Percentiles rank a stretch among this genome's conserved stretches.
Conservation (phyloP, 768 basidiomycete genomes). For the Mycena chlorophos region DNA sequence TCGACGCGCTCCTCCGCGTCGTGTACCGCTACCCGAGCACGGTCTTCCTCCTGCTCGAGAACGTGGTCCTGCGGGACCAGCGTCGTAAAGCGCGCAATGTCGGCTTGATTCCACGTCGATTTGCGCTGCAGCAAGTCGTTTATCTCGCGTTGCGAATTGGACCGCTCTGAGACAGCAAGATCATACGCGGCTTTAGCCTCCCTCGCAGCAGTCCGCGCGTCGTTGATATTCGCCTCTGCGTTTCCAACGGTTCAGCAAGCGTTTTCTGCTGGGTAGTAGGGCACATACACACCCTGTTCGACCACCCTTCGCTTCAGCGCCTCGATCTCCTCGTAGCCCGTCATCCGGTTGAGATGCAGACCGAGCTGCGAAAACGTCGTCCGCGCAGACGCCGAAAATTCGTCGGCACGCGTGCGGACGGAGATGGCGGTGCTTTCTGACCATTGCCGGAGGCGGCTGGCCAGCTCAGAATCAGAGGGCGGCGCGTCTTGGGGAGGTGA, state of each 20-base stretch:
- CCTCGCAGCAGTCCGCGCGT: constrained; percentile 64
- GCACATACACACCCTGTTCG: constrained; percentile 65
- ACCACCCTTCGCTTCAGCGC: constrained; percentile 74
- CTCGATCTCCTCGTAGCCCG: constrained; percentile 92
- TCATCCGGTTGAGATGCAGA: constrained; percentile 76
- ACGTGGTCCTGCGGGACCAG: constrained; percentile 90
- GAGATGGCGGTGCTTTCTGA: constrained; percentile 43
- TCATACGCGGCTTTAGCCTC: constrained; percentile 77
- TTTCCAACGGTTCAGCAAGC: too few relatives aligned
- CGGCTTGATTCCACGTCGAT: constrained; percentile 85
- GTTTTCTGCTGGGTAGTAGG: constrained; percentile 4
- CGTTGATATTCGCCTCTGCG: constrained; percentile 72
- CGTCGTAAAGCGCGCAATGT: constrained; percentile 84
- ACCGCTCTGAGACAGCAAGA: constrained; percentile 73
- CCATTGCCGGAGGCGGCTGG: constrained; percentile 47
- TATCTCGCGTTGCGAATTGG: constrained; percentile 89
- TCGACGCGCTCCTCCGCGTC: constrained; percentile 81
- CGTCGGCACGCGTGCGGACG: constrained; percentile 57
- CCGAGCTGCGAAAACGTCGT: constrained; percentile 73
- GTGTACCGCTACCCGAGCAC: constrained; percentile 65
- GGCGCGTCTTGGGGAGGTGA: constrained; percentile 20
- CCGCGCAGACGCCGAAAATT: constrained; percentile 56
- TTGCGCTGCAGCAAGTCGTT: constrained; percentile 95
- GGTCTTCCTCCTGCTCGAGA: constrained; percentile 75
- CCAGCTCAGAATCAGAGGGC: constrained; percentile 37